Base-by-base conservation (phyloP, 148 eudicot species). In the Rhododendron molle region DNA sequence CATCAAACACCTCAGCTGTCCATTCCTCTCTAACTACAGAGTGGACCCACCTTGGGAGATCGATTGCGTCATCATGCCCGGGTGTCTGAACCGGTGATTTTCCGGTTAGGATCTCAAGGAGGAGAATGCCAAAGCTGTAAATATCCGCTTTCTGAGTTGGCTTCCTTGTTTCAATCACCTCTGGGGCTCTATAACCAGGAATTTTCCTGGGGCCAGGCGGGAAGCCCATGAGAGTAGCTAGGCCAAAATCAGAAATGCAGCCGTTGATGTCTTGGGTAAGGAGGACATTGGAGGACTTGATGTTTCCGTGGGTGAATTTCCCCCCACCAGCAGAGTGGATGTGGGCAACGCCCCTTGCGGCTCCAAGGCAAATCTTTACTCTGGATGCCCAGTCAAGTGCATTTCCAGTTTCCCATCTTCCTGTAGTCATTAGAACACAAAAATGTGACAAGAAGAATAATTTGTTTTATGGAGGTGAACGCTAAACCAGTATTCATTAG, bases 1-100 rank as follows among this genome's bases (percentile, higher is more conserved):
- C 91, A 76, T 97, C 99, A 56, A 97, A 97, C 14, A 95, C 98
- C 90, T 95, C 99, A 8, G 98, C 98, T 0, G 99, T 95, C 99
- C 99, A 96, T 85, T 96, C 99, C 84, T 96, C 99, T 82, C 97
- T 89, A 20, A 95, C 99, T 8, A 96, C 98, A 1, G 99, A 96
- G 77, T 95, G 99, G 44, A 96, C 99, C 99, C 99, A 96, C 54
- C 92, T 85, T 0, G 97, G 98, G 65, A 96, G 92, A 86, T 96
- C 99, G 18, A 92, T 87, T 84, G 90, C 94, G 10, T 95, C 98
- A 82, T 96, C 99, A 9, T 92, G 91, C 1, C 95, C 98, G 0
- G 90, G 87, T 85, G 93, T 89, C 87, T 91, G 93, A 54, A 92
- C 89, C 0, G 99, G 99, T 40, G 95, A 85, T 88, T 94, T 97